Base-by-base conservation (phyloP, 2,329 filamentous ascomycete species). In the Colletotrichum sp. region DNA sequence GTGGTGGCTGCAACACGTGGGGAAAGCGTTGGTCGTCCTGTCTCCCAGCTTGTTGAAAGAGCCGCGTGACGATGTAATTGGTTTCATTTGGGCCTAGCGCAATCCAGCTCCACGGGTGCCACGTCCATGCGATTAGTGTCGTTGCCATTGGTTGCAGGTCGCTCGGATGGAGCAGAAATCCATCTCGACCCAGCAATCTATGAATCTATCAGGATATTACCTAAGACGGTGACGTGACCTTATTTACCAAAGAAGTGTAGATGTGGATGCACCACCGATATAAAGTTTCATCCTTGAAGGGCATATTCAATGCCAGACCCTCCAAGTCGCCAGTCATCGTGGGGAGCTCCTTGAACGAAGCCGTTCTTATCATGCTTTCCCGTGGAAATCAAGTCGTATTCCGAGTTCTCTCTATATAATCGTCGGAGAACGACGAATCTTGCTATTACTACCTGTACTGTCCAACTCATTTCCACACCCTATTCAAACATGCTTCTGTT, bases 1-100 rank as follows among this genome's bases (percentile, higher is more conserved):
- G 38, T 72, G 63, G 73, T 75, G 75, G 75, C 64, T 76, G 75
- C 68, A 72, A 55, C 75, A 76, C 75, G 75, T 76, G 75, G 68
- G 75, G 64, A 52, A 75, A 76, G 72, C 69, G 69, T 76, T 76
- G 75, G 75, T 71, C 64, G 52, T 52, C 69, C 73, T 73, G 64
- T 76, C 61, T 73, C 58, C 73, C 58, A 75, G 34, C 73, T 69
- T 75, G 69, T 59, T 65, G 34, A 73, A 58, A 56, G 64, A 73
- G 55, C 73, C 73, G 58, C 73, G 73, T 75, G 73, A 75, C 73
- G 63, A 75, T 69, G 36, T 65, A 73, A 59, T 63, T 69, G 73
- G 73, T 69, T 75, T 75, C 73, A 75, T 73, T 75, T 73, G 48
- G 64, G 73, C 56, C 73, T 75, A 75, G 73, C 73, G 73, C 65